Conservation (phyloP, 2,329 filamentous ascomycete species). For the Diaporthe capsici region DNA sequence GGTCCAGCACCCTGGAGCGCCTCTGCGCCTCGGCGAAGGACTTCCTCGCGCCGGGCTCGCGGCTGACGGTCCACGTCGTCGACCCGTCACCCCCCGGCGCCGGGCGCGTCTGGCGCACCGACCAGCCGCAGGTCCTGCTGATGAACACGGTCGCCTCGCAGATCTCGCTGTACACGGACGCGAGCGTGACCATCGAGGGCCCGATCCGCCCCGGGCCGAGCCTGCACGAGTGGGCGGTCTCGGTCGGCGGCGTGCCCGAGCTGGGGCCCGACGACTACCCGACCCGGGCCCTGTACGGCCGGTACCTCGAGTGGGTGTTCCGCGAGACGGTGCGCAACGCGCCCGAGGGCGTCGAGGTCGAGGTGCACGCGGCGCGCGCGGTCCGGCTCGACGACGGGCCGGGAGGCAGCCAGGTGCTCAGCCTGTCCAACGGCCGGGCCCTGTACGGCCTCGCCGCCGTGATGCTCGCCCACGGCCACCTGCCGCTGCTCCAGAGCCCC, state of each 20-base stretch:
- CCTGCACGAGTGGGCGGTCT: conserved; percentile 22
- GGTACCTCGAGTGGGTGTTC: conserved; percentile 47
- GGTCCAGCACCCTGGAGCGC: conserved; percentile 23
- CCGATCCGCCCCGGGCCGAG: conserved; percentile 18
- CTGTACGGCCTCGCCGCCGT: conserved; percentile 3
- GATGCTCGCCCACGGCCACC: conserved; percentile 25
- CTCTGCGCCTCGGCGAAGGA: conserved; percentile 16
- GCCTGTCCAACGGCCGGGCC: conserved; percentile 5
- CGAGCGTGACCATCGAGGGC: conserved; percentile 2
- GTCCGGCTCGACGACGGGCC: conserved; percentile 27
- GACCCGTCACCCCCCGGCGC: conserved; percentile 10
- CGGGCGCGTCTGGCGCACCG: conserved; percentile 27
- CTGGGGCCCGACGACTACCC: conserved; percentile 32
- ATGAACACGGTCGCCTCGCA: conserved; percentile 30
- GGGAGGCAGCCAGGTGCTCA: neutral
- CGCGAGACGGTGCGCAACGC: conserved; percentile 42
- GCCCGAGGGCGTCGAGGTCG: conserved; percentile 5
- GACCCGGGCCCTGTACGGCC: conserved; percentile 10
- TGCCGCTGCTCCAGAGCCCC: conserved; percentile 14
- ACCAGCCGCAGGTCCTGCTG: conserved; percentile 25
- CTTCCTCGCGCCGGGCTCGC: conserved; percentile 12
- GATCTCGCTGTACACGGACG: conserved; percentile 23
- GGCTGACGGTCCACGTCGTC: conserved; percentile 25
- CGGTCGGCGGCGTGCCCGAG: neutral
- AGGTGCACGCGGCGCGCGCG: conserved; percentile 13